Conservation (phyloP, 257 asterid species). For the Primulina huaijiensis region DNA sequence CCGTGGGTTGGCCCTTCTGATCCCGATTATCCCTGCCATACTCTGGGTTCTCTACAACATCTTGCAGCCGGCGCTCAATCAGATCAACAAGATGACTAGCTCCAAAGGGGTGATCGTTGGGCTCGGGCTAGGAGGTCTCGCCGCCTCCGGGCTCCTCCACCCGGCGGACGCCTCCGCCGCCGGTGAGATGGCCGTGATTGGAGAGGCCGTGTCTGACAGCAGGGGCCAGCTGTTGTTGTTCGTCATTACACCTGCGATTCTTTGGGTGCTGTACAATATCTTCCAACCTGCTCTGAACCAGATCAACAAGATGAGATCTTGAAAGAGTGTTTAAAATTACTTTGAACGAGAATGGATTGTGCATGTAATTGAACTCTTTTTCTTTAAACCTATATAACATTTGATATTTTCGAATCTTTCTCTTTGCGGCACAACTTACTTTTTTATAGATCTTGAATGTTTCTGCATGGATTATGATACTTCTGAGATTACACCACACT, state of each 20-base stretch:
- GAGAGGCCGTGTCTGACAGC: constrained; percentile 37
- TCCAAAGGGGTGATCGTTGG: constrained; percentile 38
- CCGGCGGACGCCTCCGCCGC: constrained; percentile 40
- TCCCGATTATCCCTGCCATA: constrained; percentile 44
- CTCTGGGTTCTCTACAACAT: constrained; percentile 60
- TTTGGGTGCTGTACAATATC: constrained; percentile 52
- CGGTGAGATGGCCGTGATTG: constrained; percentile 32
- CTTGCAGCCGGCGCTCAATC: constrained; percentile 51
- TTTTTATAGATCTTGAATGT: no score
- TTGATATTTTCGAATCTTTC: no score
- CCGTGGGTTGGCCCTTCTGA: constrained; percentile 44
- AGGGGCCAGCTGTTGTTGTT: constrained; percentile 47
- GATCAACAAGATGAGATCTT: constrained; percentile 53
- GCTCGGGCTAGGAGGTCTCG: constrained; percentile 41
- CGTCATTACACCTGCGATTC: constrained; percentile 44
- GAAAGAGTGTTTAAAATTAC: constrained; percentile 1
- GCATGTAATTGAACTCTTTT: constrained; percentile 15
- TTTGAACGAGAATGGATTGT: constrained; percentile 22
- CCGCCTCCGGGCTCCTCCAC: constrained; percentile 28
- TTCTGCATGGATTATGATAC: no score
- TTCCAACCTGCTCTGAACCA: constrained; percentile 56
- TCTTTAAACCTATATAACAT: neutral
- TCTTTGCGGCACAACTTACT: no score
- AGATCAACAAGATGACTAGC: constrained; percentile 44
- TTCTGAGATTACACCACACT: no score